A percentile compares a stretch with the other conserved stretches of the same genome.
These are phyloP conservation scores for Pinus tabuliformis DNA, from an alignment of 75 land plant species.

Conservation along the genomic window DNA sequence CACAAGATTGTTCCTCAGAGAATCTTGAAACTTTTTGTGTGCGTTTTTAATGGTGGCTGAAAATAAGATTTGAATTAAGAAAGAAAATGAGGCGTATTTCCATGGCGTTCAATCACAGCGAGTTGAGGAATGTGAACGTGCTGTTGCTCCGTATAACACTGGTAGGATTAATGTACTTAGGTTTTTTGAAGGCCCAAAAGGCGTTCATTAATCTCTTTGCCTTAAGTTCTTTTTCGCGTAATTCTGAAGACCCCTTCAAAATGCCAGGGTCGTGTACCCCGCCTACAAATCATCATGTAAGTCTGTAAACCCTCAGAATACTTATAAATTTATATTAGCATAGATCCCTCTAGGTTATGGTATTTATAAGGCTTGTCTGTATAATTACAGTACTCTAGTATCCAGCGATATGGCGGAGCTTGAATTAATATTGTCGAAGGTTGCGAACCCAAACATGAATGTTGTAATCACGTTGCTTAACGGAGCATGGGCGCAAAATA, in stretches of 20 bases:
- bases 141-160: not conserved
- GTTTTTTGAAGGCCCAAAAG: not conserved
- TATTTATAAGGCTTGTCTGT: not conserved
- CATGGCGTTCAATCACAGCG: not conserved
- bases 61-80: no score
- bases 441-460: constrained; percentile 56
- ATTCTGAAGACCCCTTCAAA: not conserved
- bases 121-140: not conserved
- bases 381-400: no score
- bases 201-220: not conserved
- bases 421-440: constrained; percentile 25
- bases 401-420: constrained; percentile 26
- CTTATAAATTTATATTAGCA: not conserved
- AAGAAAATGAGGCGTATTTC: no score
- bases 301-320: not conserved
- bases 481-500: constrained; percentile 52
- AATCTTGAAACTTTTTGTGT: not conserved
- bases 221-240: not conserved
- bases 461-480: constrained; percentile 66
- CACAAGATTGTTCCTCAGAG: no score
- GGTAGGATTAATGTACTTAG: not conserved
- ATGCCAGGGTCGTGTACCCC: not conserved
- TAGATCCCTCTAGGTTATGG: not conserved
- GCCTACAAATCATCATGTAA: not conserved
- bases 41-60: no score